Conservation (phyloP, 805 yeast genomes). For the Priceomyces haplophilus region DNA sequence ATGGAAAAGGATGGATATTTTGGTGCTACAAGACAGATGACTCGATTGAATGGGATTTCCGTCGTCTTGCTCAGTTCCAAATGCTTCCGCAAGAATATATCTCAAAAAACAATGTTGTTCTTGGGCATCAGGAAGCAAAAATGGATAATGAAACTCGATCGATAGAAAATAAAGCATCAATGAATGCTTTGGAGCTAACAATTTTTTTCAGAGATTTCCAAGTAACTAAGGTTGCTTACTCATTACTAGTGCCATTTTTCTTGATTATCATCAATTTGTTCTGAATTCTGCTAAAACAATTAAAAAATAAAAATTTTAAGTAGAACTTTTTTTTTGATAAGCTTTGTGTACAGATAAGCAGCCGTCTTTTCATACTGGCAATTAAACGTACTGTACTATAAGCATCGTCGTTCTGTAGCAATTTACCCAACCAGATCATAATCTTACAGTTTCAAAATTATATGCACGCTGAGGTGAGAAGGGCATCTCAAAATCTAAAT, state of each 20-base stretch:
- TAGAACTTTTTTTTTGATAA: no score
- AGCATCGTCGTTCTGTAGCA: not conserved
- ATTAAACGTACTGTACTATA: no score
- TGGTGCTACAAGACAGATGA: conserved; percentile 72
- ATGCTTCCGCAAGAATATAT: conserved; percentile 29
- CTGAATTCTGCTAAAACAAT: no score
- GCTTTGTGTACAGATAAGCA: no score
- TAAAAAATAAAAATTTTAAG: no score
- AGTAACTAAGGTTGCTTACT: not conserved
- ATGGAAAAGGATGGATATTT: conserved; percentile 60
- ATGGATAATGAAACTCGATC: not conserved
- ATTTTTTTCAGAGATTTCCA: not conserved
- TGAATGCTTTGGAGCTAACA: not conserved
- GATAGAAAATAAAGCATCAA: not conserved
- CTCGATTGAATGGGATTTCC: conserved; percentile 67
- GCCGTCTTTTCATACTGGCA: no score
- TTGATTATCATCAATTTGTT: not conserved
- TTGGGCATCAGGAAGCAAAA: not conserved
- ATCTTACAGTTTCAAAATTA: no score
- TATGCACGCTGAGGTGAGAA: not conserved
- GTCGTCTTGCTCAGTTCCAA: conserved; percentile 41
- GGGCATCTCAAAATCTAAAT: conserved; percentile 1
- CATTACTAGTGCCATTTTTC: not conserved
- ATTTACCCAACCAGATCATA: no score
- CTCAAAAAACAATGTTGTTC: not conserved